Base-by-base conservation (phyloP, 345 rosid genomes). In the Tarenaya hassleriana region DNA sequence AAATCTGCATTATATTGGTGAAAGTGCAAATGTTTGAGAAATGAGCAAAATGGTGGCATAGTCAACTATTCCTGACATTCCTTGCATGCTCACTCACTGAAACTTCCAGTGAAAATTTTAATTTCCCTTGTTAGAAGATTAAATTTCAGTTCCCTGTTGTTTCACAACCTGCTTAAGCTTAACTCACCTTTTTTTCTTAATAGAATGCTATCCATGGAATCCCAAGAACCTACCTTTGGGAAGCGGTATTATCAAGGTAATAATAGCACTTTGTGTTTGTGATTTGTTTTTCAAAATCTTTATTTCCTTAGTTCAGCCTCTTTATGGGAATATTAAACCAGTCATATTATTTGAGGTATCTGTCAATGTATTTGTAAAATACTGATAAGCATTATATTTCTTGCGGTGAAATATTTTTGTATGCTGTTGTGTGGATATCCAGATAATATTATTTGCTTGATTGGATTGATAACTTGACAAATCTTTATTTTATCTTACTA, bases 211-310 rank as follows among this genome's bases (percentile, higher is more conserved):
- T 59, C 70, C 70, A 45, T 66, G 70, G 70, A 66, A 65, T 35
- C 58, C 70, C 9, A 59, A 59, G 61, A 66, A 64, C 14, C 17
- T 66, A 34, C 65, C 70, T 47, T 47, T 59, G 56, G 70, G 70
- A 34, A 66, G 65, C 34, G 70, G 70, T 51, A 65, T 66, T 59
- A 66, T 66, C 56, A 66, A 66, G 70, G 70, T 66, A 65, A 46
- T 40, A 44, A 0, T 42, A 65, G 16, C n/a, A n/a, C n/a, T n/a
- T n/a, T n/a, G n/a, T n/a, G n/a, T 12, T 31, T 38, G 4, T 45
- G 19, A 29, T 9, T 38, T 35, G 7, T 56, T 40, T 20, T 53
- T n/a, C n/a, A 13, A 24, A 24, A 2, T 14, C 21, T 10, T 15
- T 35, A 17, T 34, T 39, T 35, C 41, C 20, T 29, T 62, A 24